Evolutionary conservation across 768 basidiomycete species (phyloP).

Genomic region (Termitomyces sp.): DNA sequence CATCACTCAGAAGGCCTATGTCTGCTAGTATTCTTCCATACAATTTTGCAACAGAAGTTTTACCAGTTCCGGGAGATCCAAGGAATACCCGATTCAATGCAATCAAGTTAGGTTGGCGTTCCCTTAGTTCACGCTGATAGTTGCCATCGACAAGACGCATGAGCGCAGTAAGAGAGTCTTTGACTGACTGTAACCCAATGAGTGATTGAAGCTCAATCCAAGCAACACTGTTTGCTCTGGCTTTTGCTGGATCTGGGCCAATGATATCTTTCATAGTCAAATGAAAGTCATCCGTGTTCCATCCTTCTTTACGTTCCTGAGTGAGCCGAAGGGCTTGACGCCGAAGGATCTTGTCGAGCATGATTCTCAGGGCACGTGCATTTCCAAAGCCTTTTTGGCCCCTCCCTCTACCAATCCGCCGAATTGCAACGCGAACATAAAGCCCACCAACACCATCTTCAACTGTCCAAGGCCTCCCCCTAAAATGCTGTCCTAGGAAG

Average conservation of each 20-base stretch:
- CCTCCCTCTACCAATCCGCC: neutral
- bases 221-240: neutral
- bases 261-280: neutral
- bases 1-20: constrained; percentile 1
- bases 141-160: neutral
- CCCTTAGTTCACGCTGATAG: neutral
- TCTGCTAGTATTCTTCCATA: neutral
- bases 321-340: neutral
- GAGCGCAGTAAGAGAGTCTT: constrained; percentile 40
- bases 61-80: constrained; percentile 8
- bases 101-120: neutral
- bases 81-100: neutral
- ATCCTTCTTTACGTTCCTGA: neutral
- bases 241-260: neutral
- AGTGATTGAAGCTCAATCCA: neutral
- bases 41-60: constrained; percentile 3
- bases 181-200: constrained; percentile 33
- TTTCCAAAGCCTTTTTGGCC: neutral
- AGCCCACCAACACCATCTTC: neutral
- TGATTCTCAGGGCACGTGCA: neutral
- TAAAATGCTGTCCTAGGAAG: neutral
- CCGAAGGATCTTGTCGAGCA: neutral
- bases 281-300: neutral
- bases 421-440: neutral
- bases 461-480: neutral